These are phyloP conservation scores for Phytophthora fragariae DNA, from an alignment of 352 stramenopile species.

Conservation along the genomic window DNA sequence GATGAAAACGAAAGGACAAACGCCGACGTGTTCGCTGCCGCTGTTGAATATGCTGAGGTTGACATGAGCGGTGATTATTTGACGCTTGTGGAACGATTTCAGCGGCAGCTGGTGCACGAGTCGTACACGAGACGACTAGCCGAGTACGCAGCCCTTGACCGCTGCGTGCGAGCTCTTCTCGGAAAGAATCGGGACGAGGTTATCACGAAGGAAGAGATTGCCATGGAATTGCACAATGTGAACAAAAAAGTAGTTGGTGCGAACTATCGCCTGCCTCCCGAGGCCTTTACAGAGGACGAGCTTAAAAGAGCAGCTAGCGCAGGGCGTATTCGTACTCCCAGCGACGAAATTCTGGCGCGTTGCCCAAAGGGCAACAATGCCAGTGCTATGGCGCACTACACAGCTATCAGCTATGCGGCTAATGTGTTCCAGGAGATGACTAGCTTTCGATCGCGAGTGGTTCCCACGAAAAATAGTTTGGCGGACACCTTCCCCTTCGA, in stretches of 20 bases:
- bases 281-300: slow-evolving; percentile 77
- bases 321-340: slow-evolving; percentile 63
- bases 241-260: slow-evolving; percentile 23
- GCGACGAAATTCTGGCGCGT: slow-evolving; percentile 49
- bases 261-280: slow-evolving; percentile 56
- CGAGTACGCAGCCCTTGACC: slow-evolving; percentile 70
- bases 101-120: slow-evolving; percentile 74
- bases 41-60: slow-evolving; percentile 60
- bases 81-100: slow-evolving; percentile 72
- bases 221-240: slow-evolving; percentile 50
- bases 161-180: slow-evolving; percentile 68
- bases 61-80: slow-evolving; percentile 75
- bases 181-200: slow-evolving; percentile 48
- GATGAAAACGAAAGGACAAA: slow-evolving; percentile 42
- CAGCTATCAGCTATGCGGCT: slow-evolving; percentile 64
- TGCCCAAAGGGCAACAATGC: slow-evolving; percentile 65
- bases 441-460: slow-evolving; percentile 63
- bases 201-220: slow-evolving; percentile 81
- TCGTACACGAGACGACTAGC: slow-evolving; percentile 66
- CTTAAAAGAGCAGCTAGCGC: slow-evolving; percentile 47
- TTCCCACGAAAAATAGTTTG: slow-evolving; percentile 43
- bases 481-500: slow-evolving; percentile 60
- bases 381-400: slow-evolving; percentile 72
- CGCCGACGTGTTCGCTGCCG: slow-evolving; percentile 24
- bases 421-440: slow-evolving; percentile 66